Percentiles rank a stretch among this genome's conserved stretches.
Evolutionary conservation across 2,329 filamentous ascomycete species (phyloP).

Genomic region (Nigrograna mackinnonii): DNA sequence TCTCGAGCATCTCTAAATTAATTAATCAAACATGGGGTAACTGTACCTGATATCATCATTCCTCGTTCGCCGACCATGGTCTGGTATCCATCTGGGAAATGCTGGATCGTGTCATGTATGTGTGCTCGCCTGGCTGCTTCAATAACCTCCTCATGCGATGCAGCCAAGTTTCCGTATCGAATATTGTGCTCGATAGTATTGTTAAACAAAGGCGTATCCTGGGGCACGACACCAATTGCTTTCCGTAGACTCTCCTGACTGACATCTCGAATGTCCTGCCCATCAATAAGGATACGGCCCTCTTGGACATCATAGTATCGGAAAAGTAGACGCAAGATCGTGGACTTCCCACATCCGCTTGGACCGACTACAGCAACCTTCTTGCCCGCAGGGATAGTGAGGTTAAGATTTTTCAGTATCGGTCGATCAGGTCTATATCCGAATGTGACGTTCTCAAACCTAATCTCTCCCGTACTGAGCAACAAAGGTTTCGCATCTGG

Average conservation of each 20-base stretch:
- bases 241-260: conserved; percentile 79
- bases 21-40: no score
- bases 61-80: conserved; percentile 93
- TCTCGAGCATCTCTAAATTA: no score
- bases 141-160: conserved; percentile 71
- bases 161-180: conserved; percentile 82
- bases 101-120: conserved; percentile 74
- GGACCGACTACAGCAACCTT: conserved; percentile 96
- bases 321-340: conserved; percentile 86
- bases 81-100: conserved; percentile 84
- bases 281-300: conserved; percentile 88
- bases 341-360: conserved; percentile 95
- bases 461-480: conserved; percentile 83
- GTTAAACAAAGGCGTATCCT: conserved; percentile 97
- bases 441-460: conserved; percentile 93
- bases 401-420: conserved; percentile 80
- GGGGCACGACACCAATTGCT: conserved; percentile 92
- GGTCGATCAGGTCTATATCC: conserved; percentile 86
- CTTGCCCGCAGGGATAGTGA: conserved; percentile 93
- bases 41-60: conserved; percentile 83
- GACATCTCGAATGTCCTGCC: conserved; percentile 86
- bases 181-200: conserved; percentile 97
- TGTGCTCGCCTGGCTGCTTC: conserved; percentile 80
- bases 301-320: conserved; percentile 88
- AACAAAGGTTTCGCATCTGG: conserved; percentile 73